Conservation (phyloP, 345 rosid genomes). For the Salix arbutifolia region DNA sequence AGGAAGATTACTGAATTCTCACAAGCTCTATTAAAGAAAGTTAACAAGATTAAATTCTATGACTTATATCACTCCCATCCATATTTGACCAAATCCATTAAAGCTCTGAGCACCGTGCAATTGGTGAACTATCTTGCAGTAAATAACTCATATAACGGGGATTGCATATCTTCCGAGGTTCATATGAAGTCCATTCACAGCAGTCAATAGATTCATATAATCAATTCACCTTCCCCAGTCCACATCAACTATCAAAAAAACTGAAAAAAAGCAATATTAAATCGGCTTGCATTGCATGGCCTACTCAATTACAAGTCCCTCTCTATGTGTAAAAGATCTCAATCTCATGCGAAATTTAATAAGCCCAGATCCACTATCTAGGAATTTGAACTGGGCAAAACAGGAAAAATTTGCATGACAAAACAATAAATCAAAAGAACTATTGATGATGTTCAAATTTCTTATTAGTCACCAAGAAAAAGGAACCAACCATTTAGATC, state of each 20-base stretch:
- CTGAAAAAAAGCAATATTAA: neutral
- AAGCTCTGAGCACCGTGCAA: too few species aligned
- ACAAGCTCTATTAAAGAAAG: too few species aligned
- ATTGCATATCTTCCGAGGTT: neutral
- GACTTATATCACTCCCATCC: neutral
- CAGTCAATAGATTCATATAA: neutral
- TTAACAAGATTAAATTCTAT: too few species aligned
- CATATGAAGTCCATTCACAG: neutral
- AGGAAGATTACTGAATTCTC: too few species aligned
- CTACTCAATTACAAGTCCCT: neutral
- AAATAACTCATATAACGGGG: neutral
- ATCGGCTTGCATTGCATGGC: neutral
- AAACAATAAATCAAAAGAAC: too few species aligned
- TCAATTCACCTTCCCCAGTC: neutral
- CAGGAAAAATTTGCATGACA: too few species aligned
- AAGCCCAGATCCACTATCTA: neutral
- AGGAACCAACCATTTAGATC: neutral
- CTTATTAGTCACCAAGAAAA: neutral
- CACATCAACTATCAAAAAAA: too few species aligned
- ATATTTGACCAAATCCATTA: neutral
- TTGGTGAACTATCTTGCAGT: too few species aligned
- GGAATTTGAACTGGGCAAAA: neutral
- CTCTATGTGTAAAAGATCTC: neutral
- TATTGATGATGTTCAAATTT: too few species aligned
- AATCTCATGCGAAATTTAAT: neutral